Conservation (phyloP, 306 rosid species). For the Albizia julibrissin region DNA sequence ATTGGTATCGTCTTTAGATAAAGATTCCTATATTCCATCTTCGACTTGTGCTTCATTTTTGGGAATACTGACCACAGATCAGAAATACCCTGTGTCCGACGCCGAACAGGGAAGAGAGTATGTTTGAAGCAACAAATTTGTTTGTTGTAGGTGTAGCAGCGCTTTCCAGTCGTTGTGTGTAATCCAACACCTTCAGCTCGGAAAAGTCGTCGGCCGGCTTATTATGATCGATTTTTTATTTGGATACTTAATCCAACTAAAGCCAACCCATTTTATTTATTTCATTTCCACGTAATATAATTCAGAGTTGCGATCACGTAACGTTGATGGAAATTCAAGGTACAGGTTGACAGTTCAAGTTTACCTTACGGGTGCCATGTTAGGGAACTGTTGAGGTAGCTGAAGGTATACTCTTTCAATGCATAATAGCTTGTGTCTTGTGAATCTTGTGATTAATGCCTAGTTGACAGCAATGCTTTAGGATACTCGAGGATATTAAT, state of each 20-base stretch:
- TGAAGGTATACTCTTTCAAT: too few species aligned
- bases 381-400: not conserved
- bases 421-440: too few species aligned
- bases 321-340: not conserved
- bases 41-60: not conserved
- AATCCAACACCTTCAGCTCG: slow-evolving; percentile 19
- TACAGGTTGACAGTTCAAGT: not conserved
- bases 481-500: too few species aligned
- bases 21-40: slow-evolving; percentile 8
- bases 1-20: not conserved
- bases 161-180: slow-evolving; percentile 33
- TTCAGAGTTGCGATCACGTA: not conserved
- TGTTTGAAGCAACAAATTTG: not conserved
- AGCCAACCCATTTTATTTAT: not conserved
- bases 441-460: too few species aligned
- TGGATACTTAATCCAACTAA: not conserved
- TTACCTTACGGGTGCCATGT: not conserved
- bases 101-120: not conserved
- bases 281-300: not conserved
- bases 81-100: not conserved
- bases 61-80: not conserved
- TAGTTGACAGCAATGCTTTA: too few species aligned
- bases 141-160: slow-evolving; percentile 12
- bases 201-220: not conserved
- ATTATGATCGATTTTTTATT: not conserved